Evolutionary conservation across 2,329 filamentous ascomycete genomes (phyloP).

Genomic region (Pestalotiopsis sp.): DNA sequence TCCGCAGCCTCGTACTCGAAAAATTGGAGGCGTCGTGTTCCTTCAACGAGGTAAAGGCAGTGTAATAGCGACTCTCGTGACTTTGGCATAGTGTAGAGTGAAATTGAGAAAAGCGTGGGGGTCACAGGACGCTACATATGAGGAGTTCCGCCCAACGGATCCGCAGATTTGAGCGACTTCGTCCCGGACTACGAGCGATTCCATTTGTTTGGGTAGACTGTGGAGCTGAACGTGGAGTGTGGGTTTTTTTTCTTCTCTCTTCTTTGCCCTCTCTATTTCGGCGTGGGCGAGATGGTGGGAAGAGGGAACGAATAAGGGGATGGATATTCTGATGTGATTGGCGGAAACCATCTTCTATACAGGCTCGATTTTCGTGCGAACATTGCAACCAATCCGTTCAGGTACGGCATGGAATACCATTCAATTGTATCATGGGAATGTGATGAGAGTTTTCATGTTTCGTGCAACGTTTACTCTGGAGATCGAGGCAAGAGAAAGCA

Average conservation of each 20-base stretch:
- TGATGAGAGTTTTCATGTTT: too few species aligned
- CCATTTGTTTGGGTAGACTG: neutral
- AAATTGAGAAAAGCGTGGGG: slow-evolving; percentile 10
- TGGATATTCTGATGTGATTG: neutral
- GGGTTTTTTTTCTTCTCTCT: neutral
- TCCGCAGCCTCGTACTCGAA: too few species aligned
- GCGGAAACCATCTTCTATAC: neutral
- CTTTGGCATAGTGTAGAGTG: neutral
- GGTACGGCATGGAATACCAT: too few species aligned
- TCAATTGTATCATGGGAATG: too few species aligned
- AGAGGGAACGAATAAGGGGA: neutral
- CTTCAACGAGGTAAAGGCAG: neutral
- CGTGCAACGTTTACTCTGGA: neutral
- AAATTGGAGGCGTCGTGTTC: too few species aligned
- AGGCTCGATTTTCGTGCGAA: neutral
- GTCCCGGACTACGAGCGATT: neutral
- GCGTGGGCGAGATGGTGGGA: neutral
- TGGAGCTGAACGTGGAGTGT: slow-evolving; percentile 12
- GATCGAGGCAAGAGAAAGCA: neutral
- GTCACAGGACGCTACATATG: neutral
- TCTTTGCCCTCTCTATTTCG: neutral
- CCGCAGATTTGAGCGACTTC: slow-evolving; percentile 7
- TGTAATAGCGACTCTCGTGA: neutral
- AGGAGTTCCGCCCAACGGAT: slow-evolving; percentile 3
- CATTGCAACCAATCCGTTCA: neutral